Base-by-base conservation (phyloP, 208 protist species). In the Phytomonas serpens region DNA sequence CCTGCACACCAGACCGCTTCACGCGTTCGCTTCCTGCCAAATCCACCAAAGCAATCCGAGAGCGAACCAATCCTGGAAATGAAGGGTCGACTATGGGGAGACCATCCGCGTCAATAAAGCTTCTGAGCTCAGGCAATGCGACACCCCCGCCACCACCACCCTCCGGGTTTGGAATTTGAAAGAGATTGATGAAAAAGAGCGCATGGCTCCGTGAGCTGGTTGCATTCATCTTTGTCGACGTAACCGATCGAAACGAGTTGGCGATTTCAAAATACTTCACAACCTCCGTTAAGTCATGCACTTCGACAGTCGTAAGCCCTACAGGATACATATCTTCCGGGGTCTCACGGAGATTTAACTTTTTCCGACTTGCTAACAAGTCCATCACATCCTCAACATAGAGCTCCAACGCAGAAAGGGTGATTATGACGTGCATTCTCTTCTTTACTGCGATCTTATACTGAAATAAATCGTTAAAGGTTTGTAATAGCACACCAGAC, bases 11-110 rank as follows among this genome's bases (percentile, higher is more conserved):
- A 11, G 93, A 97, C 33, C 87, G 81, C 74, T 97, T 98, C 27
- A 96, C 81, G 0, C 94, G 78, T 79, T 98, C 96, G 57, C 89
- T 96, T 37, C 93, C 95, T 38, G 97, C 97, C n/a, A 99, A 89
- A 82, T 99, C 97, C 14, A 98, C 95, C 36, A 99, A 89, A 29
- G 97, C 80, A 40, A 99, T 94, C 67, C 96, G 96, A 11, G 93
- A 97, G 29, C 83, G 84, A 11, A 92, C 90, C 30, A 97, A 79
- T n/a, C 93, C 92, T 2, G 83, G 73, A 19, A 92, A 82, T 29
- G 75, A 72, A 38, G 82, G 76, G 6, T 73, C 74, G 23, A 66
- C 52, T 33, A 82, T 67, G 32, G 76, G 77, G 51, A 79, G 64
- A 3, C 83, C 81, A 52, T 80, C 84, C 13, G 69, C 79, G 73